Evolutionary conservation across 768 basidiomycete species (phyloP), one percentile per base, ranked within the genome.

Genomic region (Lactarius hatsudake): DNA sequence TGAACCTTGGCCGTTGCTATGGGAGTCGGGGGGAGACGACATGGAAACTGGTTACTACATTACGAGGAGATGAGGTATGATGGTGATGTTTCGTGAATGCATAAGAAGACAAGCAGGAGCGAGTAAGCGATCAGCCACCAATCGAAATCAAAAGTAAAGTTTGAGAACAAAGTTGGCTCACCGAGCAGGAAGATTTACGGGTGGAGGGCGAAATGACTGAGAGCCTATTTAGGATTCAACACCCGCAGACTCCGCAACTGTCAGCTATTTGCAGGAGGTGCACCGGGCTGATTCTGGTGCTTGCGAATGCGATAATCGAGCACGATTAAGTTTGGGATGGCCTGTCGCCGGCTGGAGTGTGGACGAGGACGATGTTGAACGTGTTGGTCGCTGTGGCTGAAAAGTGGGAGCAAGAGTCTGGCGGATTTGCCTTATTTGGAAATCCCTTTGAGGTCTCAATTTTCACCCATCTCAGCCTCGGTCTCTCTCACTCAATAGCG

Each of bases 201-300:
- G 71, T 69, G 69, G 71, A 71, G 70, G 70, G 68, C 65, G 70
- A 71, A 69, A 66, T 69, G 68, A 64, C 30, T 59, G 58, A 64
- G 68, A 71, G 70, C 70, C 70, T 71, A 71, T 70, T 71, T 71
- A 71, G 70, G 70, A 71, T 71, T 71, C 70, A 68, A 71, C 69
- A 55, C 67, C 70, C 70, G 70, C 70, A 55, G 61, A 65, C 70
- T 71, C 70, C 70, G 70, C 70, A 63, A 66, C 42, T 61, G 42
- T 48, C 51, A 67, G 59, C 55, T 40, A 53, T 60, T 34, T 63
- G n/a, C 23, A 23, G 20, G 34, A 26, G 5, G 62, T 42, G n/a
- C 40, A 60, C 51, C 66, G 34, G 53, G 51, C 23, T 28, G 34
- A 34, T 55, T 63, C 58, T 59, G 26, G 13, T 63, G 30, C 65